These are phyloP conservation scores for Ophiosphaerella narmari DNA, from an alignment of 2,329 filamentous ascomycete species.

Conservation along the genomic window DNA sequence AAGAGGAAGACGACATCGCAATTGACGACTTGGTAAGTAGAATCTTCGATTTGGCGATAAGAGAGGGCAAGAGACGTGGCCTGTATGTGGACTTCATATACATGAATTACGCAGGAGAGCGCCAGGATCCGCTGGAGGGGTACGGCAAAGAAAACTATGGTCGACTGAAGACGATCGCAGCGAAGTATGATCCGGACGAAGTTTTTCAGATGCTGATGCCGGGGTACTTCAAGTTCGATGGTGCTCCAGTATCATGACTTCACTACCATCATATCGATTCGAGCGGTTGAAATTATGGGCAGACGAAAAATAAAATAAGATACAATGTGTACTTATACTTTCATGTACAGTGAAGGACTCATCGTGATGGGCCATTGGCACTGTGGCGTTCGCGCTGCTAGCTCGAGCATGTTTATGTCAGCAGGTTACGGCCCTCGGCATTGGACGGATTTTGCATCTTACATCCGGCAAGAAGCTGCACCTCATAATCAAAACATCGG, in stretches of 20 bases:
- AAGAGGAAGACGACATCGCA: slow-evolving; percentile 19
- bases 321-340: no score
- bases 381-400: no score
- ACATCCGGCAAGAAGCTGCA: slow-evolving; percentile 6
- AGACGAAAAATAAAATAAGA: no score
- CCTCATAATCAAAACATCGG: neutral
- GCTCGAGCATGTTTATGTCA: no score
- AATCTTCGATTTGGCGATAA: slow-evolving; percentile 14
- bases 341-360: no score
- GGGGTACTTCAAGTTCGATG: slow-evolving; percentile 26
- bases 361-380: no score
- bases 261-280: no score
- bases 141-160: slow-evolving; percentile 48
- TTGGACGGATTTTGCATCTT: slow-evolving; percentile 4
- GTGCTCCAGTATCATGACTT: slow-evolving; percentile 8
- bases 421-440: no score
- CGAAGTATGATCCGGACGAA: slow-evolving; percentile 24
- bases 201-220: slow-evolving; percentile 29
- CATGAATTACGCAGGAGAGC: slow-evolving; percentile 54
- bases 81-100: slow-evolving; percentile 45
- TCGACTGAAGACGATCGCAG: slow-evolving; percentile 20
- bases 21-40: slow-evolving; percentile 14
- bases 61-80: slow-evolving; percentile 15
- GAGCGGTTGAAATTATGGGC: no score
- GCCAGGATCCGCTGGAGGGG: slow-evolving; percentile 48